Base-by-base conservation (phyloP, 2,329 filamentous ascomycete species). In the Hymenotorrendiella dingleyae region DNA sequence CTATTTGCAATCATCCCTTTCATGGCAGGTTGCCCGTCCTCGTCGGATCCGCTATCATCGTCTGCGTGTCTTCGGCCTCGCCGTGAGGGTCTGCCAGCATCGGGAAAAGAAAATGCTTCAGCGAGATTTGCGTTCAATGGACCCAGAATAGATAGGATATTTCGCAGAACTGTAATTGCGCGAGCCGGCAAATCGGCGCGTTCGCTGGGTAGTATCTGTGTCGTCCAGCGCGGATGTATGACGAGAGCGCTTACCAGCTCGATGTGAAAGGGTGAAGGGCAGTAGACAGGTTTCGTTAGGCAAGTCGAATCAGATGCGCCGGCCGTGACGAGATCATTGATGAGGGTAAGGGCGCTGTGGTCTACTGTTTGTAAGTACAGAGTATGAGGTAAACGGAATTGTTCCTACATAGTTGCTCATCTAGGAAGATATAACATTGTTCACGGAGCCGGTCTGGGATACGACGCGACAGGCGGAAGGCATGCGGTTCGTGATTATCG, bases 211-310 rank as follows among this genome's bases (percentile, higher is more conserved):
- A 74, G 71, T 3, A 83, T 75, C 37, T 86, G 80, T 3, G 82
- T 93, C 1, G 90, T 96, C 50, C 85, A 78, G 19, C 70, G 67
- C 0, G 91, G 91, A 57, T 95, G 88, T 11, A 93, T 76, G n/a
- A 82, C 65, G n/a, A 96, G 70, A 2, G 87, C 93, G 32, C 74
- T 79, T n/a, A 89, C 74, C 7, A 96, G 70, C 6, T 86, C 82
- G 19, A 97, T 70, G 51, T 91, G 82, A 43, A 78, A 76, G 0
- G 84, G 73, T 2, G 84, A 78, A 1, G 91, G 86, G 14, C 88
- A 65, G 45, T 75, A 76, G 9, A 76, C 75, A 1, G 78, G 69
- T 57, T 48, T 27, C 56, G 61, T 6, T 55, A 60, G 26, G 56
- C 11, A 66, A 46, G 26, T 62, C 59, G 45, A 64, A 63, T 36